Base-by-base conservation (phyloP, 345 rosid genomes). In the Viola odorata region DNA sequence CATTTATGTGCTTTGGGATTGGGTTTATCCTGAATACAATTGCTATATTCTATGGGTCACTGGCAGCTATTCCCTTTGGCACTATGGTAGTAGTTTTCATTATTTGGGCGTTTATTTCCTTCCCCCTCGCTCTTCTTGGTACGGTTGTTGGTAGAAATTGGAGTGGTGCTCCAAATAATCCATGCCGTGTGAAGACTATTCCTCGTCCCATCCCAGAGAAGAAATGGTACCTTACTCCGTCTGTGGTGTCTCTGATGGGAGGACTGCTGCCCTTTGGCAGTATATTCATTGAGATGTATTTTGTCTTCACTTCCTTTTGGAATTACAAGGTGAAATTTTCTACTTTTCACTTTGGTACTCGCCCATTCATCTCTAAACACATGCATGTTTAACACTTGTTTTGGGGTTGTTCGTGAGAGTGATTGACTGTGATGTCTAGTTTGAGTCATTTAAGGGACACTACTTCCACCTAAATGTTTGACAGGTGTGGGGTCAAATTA, bases 291-390 rank as follows among this genome's bases (percentile, higher is more conserved):
- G 97, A 91, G 81, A 91, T 91, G 96, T 91, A 91, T 72, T 91
- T 91, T 67, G 96, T 91, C 75, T 91, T 91, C 83, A 91, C 97
- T 8, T 91, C 97, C 68, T 91, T 91, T 77, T 91, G 97, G 97
- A 91, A 91, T 64, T 91, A 91, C 94, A 91, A 88, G 97, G 97
- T 91, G 75, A 80, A 53, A 13, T 41, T 11, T 56, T 13, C 17
- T 45, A 37, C 37, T 38, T n/a, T 36, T 12, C 56, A 47, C 40
- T 48, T 23, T 23, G 32, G 1, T 23, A 23, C 32, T 23, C 32
- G 32, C 32, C 32, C 1, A 23, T 23, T 23, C 32, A 23, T 23
- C 32, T 23, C 32, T 23, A 23, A 37, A 8, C 40, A 8, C 40
- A 0, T 16, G 38, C 41, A 10, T 37, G 6, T 39, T 68, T 47